Evolutionary conservation across 257 asterid genomes (phyloP).

Genomic region (Lavandula angustifolia): DNA sequence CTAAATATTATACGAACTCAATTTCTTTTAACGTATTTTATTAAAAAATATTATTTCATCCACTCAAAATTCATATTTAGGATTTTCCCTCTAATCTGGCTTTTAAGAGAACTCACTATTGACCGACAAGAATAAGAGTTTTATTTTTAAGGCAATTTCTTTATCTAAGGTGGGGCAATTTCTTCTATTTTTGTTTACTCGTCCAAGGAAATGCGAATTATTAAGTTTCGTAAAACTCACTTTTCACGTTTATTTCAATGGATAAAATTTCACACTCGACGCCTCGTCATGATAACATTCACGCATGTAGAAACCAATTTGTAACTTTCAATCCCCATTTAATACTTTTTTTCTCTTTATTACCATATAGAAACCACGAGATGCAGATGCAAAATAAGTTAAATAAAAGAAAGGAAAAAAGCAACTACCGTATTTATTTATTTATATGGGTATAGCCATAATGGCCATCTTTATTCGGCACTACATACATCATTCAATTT

Average conservation of each 20-base stretch:
- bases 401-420: neutral
- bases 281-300: slow-evolving; percentile 25
- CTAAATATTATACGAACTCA: too few relatives aligned
- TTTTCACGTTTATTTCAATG: neutral
- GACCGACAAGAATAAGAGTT: too few relatives aligned
- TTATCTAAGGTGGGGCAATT: too few relatives aligned
- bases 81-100: too few relatives aligned
- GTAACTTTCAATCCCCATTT: slow-evolving; percentile 3
- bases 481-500: slow-evolving; percentile 1
- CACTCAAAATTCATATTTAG: too few relatives aligned
- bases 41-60: too few relatives aligned
- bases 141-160: too few relatives aligned
- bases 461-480: slow-evolving; percentile 8
- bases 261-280: neutral
- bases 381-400: neutral
- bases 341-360: neutral
- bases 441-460: neutral
- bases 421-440: neutral
- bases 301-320: neutral
- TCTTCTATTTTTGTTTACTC: too few relatives aligned
- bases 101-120: too few relatives aligned
- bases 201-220: too few relatives aligned
- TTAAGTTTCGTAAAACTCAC: too few relatives aligned
- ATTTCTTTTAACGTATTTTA: too few relatives aligned
- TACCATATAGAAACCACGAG: slow-evolving; percentile 17